These are phyloP conservation scores for Selaginella moellendorffii DNA, from an alignment of 75 land plant species.

Conservation along the genomic window DNA sequence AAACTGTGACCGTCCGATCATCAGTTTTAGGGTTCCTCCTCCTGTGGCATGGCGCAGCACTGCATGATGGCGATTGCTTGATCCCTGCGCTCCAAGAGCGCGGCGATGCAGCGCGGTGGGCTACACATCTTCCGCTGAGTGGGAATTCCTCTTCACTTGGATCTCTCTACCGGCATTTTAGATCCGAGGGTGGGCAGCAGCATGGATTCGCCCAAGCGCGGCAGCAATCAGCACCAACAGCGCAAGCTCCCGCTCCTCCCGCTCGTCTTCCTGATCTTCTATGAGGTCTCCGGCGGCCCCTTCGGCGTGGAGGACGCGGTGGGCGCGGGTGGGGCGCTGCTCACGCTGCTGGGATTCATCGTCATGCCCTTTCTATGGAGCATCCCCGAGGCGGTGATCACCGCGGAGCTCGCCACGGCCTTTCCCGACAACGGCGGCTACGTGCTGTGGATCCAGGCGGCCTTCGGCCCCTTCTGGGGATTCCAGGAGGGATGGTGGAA, in stretches of 20 bases:
- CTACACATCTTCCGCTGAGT: too few species aligned
- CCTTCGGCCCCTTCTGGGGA: slow-evolving; percentile 7
- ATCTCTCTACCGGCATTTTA: too few species aligned
- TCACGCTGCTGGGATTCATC: neutral
- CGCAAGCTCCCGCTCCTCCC: slow-evolving; percentile 1
- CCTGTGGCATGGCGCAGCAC: too few species aligned
- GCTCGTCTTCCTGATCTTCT: neutral
- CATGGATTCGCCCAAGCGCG: too few species aligned
- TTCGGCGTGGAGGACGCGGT: slow-evolving; percentile 7
- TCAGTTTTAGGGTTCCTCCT: too few species aligned
- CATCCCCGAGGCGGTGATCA: slow-evolving; percentile 5
- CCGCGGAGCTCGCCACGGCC: slow-evolving; percentile 1
- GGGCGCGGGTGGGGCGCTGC: neutral
- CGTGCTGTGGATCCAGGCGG: slow-evolving; percentile 2
- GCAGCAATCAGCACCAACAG: too few species aligned
- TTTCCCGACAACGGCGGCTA: slow-evolving; percentile 6
- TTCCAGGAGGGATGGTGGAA: slow-evolving; percentile 11
- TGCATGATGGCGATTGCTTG: too few species aligned
- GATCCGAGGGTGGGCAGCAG: too few species aligned
- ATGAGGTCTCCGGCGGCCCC: slow-evolving; percentile 9
- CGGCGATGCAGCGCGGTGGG: too few species aligned
- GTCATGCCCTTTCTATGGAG: neutral
- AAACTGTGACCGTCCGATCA: too few species aligned
- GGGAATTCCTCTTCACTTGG: too few species aligned
- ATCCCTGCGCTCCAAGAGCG: too few species aligned